These are phyloP conservation scores for Saccharomycopsis hybrid DNA, from an alignment of 1,139 yeast genomes.

Conservation along the genomic window DNA sequence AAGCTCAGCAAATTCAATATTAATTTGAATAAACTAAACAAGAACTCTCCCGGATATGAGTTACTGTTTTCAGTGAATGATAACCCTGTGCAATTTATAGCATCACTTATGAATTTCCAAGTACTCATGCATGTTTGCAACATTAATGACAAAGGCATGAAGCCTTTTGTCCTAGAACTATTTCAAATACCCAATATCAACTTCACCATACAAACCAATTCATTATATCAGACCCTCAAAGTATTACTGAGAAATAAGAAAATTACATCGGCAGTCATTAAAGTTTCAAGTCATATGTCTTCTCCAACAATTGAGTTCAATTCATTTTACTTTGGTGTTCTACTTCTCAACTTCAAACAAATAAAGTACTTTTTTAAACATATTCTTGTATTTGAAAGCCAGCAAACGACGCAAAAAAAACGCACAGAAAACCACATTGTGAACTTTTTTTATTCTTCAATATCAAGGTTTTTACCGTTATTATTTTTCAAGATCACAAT, in stretches of 20 bases:
- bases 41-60: slow-evolving; percentile 52
- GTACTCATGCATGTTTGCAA: too few species aligned
- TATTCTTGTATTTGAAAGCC: not conserved
- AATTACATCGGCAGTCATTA: slow-evolving; percentile 41
- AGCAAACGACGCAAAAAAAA: too few species aligned
- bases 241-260: slow-evolving; percentile 34
- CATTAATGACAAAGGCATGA: too few species aligned
- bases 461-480: slow-evolving; percentile 27
- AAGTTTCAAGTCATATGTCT: slow-evolving; percentile 45
- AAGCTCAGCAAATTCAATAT: slow-evolving; percentile 26
- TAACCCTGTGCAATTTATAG: slow-evolving; percentile 45
- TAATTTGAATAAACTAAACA: slow-evolving; percentile 26
- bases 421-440: slow-evolving; percentile 17
- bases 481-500: slow-evolving; percentile 27
- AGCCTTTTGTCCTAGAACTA: slow-evolving; percentile 39
- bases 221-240: slow-evolving; percentile 37
- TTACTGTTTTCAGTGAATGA: slow-evolving; percentile 47
- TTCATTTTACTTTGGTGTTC: slow-evolving; percentile 25
- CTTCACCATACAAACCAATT: slow-evolving; percentile 48
- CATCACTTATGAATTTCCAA: slow-evolving; percentile 37
- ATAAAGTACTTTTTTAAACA: slow-evolving; percentile 28
- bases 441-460: slow-evolving; percentile 23
- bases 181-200: slow-evolving; percentile 48
- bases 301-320: slow-evolving; percentile 37
- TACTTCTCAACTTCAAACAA: slow-evolving; percentile 31